Evolutionary conservation across 768 basidiomycete species (phyloP), one percentile per base, ranked within the genome.

Genomic region (Leccinum rimulosum): DNA sequence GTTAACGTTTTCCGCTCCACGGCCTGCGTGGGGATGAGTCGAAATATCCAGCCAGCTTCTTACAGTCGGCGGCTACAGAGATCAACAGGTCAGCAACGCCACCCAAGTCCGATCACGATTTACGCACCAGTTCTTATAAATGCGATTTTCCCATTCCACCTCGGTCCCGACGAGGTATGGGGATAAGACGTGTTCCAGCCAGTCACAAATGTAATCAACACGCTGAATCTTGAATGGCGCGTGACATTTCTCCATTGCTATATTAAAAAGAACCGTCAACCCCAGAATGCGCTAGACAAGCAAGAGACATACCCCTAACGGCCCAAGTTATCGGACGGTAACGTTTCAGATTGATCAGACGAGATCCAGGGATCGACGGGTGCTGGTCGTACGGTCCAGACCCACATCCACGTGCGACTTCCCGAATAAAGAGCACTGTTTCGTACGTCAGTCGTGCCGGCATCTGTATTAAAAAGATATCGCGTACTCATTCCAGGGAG

Each of bases 181-280:
- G 2, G 72, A 66, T 43, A 73, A 40, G 15, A 65, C 59, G n/a
- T 73, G 62, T 53, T 74, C 68, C 15, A 82, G 64, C 81, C 81
- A 82, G 10, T 69, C 61, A 30, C 73, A 73, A 54, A 81, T 71
- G 17, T 69, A 69, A 17, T 74, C 66, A 30, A 73, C 66, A 27
- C 67, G 68, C 5, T 67, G 62, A 55, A 79, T 73, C 6, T 73
- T 71, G 58, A 81, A 82, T 4, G 76, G 76, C 6, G 77, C 66
- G 31, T 81, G 78, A 27, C 77, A 79, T 51, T 72, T 74, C 58
- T 84, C 81, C 75, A 84, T 78, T 3, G 69, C 82, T 82, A 58
- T 31, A 25, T 57, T 31, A 6, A 35, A 5, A 19, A 19, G 7
- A n/a, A 49, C 25, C 15, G 33, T 67, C 25, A 64, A 11, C 10